Percentiles rank a stretch among this genome's conserved stretches.
phyloP scores from a whole-genome alignment of 345 rosid genomes.

The Gossypium sturtianum region DNA sequence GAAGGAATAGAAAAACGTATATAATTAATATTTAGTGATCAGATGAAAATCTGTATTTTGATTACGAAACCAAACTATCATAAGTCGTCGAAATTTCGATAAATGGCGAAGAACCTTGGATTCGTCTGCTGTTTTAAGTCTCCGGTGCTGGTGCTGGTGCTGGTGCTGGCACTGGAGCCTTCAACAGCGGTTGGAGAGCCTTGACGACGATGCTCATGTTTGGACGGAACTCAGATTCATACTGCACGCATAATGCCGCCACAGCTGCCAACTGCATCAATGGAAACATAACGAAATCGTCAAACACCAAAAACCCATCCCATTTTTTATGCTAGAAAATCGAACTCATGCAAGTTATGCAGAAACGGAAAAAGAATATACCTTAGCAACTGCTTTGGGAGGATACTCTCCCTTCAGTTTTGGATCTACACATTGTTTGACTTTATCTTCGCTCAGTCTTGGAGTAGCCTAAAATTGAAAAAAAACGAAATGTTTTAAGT shows the following conservation, averaged over 20 bases:
- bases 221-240: conserved; percentile 96
- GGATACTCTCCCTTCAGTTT: conserved; percentile 93
- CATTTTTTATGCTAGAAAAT: background rate
- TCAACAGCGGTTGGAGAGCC: conserved; percentile 95
- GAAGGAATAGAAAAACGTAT: conserved; percentile 13
- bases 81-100: conserved; percentile 18
- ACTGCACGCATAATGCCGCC: conserved; percentile 96
- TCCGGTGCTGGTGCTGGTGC: conserved; percentile 10
- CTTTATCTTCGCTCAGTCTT: conserved; percentile 96
- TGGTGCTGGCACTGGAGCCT: conserved; percentile 34
- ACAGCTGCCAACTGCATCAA: conserved; percentile 81
- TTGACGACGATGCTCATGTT: conserved; percentile 97
- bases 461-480: conserved; percentile 68
- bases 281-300: background rate
- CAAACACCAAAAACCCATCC: too few relatives aligned
- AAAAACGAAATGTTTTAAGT: background rate
- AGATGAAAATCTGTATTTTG: conserved; percentile 15
- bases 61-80: conserved; percentile 31
- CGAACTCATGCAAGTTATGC: background rate
- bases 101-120: background rate
- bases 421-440: conserved; percentile 97
- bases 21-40: conserved; percentile 7
- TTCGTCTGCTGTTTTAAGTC: conserved; percentile 10
- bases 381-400: conserved; percentile 97
- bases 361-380: conserved; percentile 13